Evolutionary conservation across 2,329 filamentous ascomycete species (phyloP).

Genomic region (Plectosphaerella cucumerina): DNA sequence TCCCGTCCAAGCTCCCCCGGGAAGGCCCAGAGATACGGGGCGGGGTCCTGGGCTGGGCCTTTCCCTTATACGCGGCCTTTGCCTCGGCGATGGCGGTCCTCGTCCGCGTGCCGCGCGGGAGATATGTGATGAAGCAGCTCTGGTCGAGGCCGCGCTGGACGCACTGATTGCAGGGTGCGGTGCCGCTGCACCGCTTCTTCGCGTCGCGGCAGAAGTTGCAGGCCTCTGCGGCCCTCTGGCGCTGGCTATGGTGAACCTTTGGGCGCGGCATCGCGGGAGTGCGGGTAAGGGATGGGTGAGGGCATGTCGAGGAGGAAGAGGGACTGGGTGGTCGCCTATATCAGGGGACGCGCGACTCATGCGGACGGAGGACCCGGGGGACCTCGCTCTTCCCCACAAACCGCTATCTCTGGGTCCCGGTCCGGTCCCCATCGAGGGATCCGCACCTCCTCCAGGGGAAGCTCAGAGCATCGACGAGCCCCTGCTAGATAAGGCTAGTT

Average conservation of each 20-base stretch:
- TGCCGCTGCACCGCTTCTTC: slow-evolving; percentile 47
- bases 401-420: no score
- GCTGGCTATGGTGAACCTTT: slow-evolving; percentile 43
- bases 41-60: not conserved
- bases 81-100: not conserved
- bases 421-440: no score
- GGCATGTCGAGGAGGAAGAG: no score
- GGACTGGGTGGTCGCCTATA: no score
- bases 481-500: no score
- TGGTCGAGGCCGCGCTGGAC: slow-evolving; percentile 35
- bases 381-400: no score
- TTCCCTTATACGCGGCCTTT: not conserved
- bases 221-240: slow-evolving; percentile 43
- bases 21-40: not conserved
- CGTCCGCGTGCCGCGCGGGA: slow-evolving; percentile 22
- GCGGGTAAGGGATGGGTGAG: no score
- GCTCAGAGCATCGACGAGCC: no score
- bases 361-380: no score
- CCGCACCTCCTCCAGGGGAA: no score
- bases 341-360: no score
- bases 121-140: slow-evolving; percentile 29
- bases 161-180: slow-evolving; percentile 43
- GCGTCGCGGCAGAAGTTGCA: slow-evolving; percentile 43
- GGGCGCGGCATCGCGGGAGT: slow-evolving; percentile 42
- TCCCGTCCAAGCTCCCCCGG: not conserved